Evolutionary conservation across 2,329 filamentous ascomycete species (phyloP).

Genomic region (Drechslerella dactyloides): DNA sequence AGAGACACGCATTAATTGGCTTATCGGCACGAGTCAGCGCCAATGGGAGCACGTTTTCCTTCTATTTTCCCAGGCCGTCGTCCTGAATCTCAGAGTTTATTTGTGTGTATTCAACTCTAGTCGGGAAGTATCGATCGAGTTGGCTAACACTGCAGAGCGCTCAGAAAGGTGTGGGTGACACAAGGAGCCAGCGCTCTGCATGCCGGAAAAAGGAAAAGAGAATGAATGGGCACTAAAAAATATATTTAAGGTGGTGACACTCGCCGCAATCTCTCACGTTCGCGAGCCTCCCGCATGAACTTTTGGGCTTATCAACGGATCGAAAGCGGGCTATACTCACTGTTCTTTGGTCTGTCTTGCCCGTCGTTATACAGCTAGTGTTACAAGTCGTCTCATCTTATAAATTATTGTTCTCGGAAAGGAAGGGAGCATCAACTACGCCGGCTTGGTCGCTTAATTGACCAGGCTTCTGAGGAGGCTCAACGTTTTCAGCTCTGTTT

Average conservation of each 20-base stretch:
- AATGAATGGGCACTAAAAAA: background rate
- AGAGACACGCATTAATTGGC: too few species aligned
- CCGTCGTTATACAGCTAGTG: too few species aligned
- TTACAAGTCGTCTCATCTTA: background rate
- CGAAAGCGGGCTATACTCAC: too few species aligned
- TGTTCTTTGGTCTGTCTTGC: too few species aligned
- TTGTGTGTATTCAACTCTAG: background rate
- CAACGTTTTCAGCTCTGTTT: conserved; percentile 8
- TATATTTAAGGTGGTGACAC: conserved; percentile 9
- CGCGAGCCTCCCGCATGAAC: background rate
- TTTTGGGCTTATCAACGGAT: too few species aligned
- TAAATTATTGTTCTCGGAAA: background rate
- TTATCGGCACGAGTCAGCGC: too few species aligned
- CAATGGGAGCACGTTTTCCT: background rate
- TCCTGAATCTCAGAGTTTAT: background rate
- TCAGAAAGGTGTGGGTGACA: background rate
- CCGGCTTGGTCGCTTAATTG: conserved; percentile 45
- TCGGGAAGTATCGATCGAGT: background rate
- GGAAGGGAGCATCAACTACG: conserved; percentile 18
- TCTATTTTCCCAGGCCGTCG: background rate
- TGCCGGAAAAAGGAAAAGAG: background rate
- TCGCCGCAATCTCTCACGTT: background rate
- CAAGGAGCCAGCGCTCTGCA: background rate
- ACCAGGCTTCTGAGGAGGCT: conserved; percentile 27
- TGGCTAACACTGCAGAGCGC: too few species aligned